Conservation (phyloP, 2,329 filamentous ascomycete genomes). For the Exophiala spinifera region DNA sequence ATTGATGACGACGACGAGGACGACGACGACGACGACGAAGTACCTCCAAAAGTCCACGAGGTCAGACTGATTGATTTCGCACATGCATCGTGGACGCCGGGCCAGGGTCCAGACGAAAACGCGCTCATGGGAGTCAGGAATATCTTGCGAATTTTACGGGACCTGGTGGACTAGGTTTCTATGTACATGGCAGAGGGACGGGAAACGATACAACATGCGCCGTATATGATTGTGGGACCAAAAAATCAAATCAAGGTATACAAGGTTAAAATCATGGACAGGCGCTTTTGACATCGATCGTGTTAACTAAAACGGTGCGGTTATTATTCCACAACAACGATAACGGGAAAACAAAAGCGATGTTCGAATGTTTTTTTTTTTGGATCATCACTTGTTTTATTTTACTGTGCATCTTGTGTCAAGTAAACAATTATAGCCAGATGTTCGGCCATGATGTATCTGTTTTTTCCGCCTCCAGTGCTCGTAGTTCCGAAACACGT, state of each 20-base stretch:
- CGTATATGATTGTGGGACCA: neutral
- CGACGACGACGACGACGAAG: slow-evolving; percentile 49
- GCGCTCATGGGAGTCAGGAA: slow-evolving; percentile 69
- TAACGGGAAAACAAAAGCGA: too few species aligned
- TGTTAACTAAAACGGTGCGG: too few species aligned
- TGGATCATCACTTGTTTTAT: too few species aligned
- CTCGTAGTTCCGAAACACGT: neutral
- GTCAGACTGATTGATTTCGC: slow-evolving; percentile 96
- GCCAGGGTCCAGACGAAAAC: slow-evolving; percentile 83
- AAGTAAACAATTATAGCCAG: too few species aligned
- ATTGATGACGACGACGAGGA: slow-evolving; percentile 12
- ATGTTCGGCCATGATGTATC: too few species aligned
- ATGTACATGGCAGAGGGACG: neutral
- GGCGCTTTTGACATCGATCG: too few species aligned
- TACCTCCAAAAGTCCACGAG: slow-evolving; percentile 65
- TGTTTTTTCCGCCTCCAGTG: neutral
- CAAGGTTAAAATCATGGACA: too few species aligned
- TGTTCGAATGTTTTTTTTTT: too few species aligned
- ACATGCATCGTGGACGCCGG: slow-evolving; percentile 79
- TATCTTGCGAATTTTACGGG: slow-evolving; percentile 66
- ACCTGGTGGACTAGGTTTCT: slow-evolving; percentile 32
- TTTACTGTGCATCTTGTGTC: too few species aligned
- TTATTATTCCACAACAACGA: too few species aligned
- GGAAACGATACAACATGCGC: neutral
- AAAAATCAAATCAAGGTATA: neutral